Evolutionary conservation across 1,139 yeast genomes (phyloP).

Genomic region (Kodamaea sp.): DNA sequence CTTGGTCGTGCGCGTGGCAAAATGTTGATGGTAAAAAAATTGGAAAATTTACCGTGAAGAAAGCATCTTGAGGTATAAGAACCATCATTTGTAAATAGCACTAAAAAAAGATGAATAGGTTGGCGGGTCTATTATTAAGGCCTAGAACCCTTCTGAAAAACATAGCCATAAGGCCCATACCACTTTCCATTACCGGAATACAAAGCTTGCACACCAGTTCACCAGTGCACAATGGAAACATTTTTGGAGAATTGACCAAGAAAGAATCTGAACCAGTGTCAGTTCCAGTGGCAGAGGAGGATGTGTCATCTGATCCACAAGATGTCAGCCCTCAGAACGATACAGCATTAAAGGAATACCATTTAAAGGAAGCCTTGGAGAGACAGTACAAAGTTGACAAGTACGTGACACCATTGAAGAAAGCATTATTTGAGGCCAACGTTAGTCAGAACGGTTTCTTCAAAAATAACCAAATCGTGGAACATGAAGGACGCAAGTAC

Average conservation of each 20-base stretch:
- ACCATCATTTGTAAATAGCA: conserved; percentile 7
- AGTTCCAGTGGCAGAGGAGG: conserved; percentile 13
- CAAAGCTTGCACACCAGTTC: conserved; percentile 11
- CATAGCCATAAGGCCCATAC: conserved; percentile 5
- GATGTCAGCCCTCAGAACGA: conserved; percentile 31
- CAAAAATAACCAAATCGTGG: conserved; percentile 60
- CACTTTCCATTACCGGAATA: conserved; percentile 1
- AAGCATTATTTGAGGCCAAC: conserved; percentile 59
- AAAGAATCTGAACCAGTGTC: conserved; percentile 13
- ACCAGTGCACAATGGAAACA: conserved; percentile 17
- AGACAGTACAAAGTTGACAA: conserved; percentile 34
- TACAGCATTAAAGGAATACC: conserved; percentile 34
- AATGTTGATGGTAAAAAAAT: conserved; percentile 4
- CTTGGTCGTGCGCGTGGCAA: conserved; percentile 7
- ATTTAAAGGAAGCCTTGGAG: conserved; percentile 29
- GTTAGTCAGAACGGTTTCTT: conserved; percentile 72
- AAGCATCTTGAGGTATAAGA: conserved; percentile 3
- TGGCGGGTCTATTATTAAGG: conserved; percentile 7
- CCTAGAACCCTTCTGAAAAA: conserved; percentile 4
- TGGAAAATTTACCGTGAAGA: conserved; percentile 4
- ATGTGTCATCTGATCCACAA: conserved; percentile 5
- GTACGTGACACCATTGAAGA: conserved; percentile 72
- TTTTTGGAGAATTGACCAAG: conserved; percentile 33
- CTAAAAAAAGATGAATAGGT: conserved; percentile 8
- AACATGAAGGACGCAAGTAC: conserved; percentile 50